Base-by-base conservation (phyloP, 176 grass and related monocot species). In the Pharus latifolius region DNA sequence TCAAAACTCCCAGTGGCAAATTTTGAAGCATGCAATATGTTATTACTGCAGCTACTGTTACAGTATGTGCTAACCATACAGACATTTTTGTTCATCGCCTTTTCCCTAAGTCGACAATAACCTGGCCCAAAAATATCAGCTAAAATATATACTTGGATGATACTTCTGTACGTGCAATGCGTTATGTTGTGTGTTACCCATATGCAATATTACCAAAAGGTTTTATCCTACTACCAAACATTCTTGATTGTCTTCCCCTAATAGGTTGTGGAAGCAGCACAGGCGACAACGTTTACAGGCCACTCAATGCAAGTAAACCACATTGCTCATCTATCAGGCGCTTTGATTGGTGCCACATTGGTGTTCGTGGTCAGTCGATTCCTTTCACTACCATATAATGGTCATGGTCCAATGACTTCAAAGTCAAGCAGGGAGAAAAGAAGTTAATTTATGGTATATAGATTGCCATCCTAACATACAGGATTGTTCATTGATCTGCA, bases 251-350 rank as follows among this genome's bases (percentile, higher is more conserved):
- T n/a, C 16, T 55, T 69, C 43, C 29, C 22, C 24, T 47, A 12
- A 46, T 54, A 99, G 95, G 95, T 99, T 25, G 86, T 99, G 84
- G 95, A 99, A 82, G 95, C 90, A 7, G 95, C 90, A 54, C 81
- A 84, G 48, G 95, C 95, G 43, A 88, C 95, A 14, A 72, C 82
- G 32, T 65, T 82, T 32, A 86, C 48, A 13, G 84, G 84, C 9
- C 55, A 85, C 3, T 83, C 87, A 29, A 61, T 81, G 62, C 81
- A 87, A 83, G 90, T 99, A 28, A 99, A 99, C 84, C 86, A 94
- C 61, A 88, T 86, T 61, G 90, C 95, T 34, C 95, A 99, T 86
- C 61, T 99, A 27, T 99, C 95, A 49, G 95, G 95, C 76, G 95
- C 95, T 85, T 69, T 94, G 30, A 94, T 99, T 57, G 95, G 95